Evolutionary conservation across 2,329 filamentous ascomycete species (phyloP).

Genomic region (Pleurostoma richardsiae): DNA sequence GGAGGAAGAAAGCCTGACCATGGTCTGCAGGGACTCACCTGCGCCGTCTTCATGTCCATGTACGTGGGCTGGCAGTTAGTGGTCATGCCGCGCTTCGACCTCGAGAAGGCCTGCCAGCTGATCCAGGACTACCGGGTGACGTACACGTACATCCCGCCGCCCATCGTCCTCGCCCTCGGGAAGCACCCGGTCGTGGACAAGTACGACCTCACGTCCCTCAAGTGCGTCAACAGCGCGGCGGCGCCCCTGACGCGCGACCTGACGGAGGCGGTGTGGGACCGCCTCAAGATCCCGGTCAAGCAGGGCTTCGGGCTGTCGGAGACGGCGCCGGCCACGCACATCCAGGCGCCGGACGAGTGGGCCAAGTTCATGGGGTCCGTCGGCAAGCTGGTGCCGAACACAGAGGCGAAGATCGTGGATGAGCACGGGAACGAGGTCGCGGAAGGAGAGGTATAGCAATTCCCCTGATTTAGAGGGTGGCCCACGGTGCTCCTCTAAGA

Average conservation of each 20-base stretch:
- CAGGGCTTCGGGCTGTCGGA: conserved; percentile 91
- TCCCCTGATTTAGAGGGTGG: too few relatives aligned
- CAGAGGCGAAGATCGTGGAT: conserved; percentile 77
- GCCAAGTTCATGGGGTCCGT: conserved; percentile 70
- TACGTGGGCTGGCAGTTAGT: conserved; percentile 62
- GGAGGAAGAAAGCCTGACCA: too few relatives aligned
- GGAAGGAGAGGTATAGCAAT: conserved; percentile 33
- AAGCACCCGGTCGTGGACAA: conserved; percentile 75
- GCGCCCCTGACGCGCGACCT: conserved; percentile 80
- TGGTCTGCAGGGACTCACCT: conserved; percentile 54
- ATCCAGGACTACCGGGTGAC: conserved; percentile 73
- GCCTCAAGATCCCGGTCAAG: conserved; percentile 76
- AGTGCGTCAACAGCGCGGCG: conserved; percentile 83
- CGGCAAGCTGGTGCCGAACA: conserved; percentile 71
- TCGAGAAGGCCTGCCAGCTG: conserved; percentile 71
- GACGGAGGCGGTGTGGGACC: conserved; percentile 67
- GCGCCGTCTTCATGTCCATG: conserved; percentile 64
- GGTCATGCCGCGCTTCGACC: conserved; percentile 75
- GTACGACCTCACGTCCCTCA: conserved; percentile 74
- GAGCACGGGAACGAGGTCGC: conserved; percentile 50
- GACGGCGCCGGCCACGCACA: conserved; percentile 74
- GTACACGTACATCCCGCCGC: conserved; percentile 78
- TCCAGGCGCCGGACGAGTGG: conserved; percentile 73
- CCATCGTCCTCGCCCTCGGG: conserved; percentile 72
- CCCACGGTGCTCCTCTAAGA: too few relatives aligned